Evolutionary conservation across 2,329 filamentous ascomycete species (phyloP), one percentile per base, ranked within the genome.

Genomic region (Zarea fungicola): DNA sequence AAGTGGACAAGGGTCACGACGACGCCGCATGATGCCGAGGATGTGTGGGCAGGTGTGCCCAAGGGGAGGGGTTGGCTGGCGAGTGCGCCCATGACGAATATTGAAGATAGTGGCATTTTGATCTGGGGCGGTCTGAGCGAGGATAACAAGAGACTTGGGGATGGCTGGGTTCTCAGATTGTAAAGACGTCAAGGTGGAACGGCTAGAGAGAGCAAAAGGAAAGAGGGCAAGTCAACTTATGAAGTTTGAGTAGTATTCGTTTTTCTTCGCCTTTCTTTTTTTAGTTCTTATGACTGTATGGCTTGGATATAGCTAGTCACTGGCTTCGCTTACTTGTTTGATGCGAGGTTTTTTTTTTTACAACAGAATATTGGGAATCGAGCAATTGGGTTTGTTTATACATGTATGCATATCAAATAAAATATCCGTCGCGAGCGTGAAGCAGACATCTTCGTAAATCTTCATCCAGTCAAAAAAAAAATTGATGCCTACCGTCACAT

Each of bases 91-190:
- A 70, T 83, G 65, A 74, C 73, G 1, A 78, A 84, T 52, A 61
- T 83, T 29, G 81, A 83, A 61, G 77, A 80, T 60, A 76, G 72
- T 31, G 78, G 72, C 4, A 68, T 86, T 11, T 62, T 85, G 23
- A 56, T 86, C 10, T 82, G 79, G 68, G 83, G 83, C 29, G 83
- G 83, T 1, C 45, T 83, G 49, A 69, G 71, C 37, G 74, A 73
- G 32, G 65, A 67, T 16, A 77, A 78, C 53, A 63, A 66, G 56
- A 67, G 77, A 39, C 60, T 82, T 37, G 78, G 75, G 31, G 81
- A 85, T 62, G 82, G 78, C 3, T 86, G 82, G 81, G 78, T 85
- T 41, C 65, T 86, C 57, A 72, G 77, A 51, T 65, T 68, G n/a
- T 58, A 57, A 52, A 54, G 48, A 35, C 25, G 29, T n/a, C n/a